Evolutionary conservation across 2,329 filamentous ascomycete species (phyloP), one percentile per base, ranked within the genome.

Genomic region (Herpotrichia juniperi): DNA sequence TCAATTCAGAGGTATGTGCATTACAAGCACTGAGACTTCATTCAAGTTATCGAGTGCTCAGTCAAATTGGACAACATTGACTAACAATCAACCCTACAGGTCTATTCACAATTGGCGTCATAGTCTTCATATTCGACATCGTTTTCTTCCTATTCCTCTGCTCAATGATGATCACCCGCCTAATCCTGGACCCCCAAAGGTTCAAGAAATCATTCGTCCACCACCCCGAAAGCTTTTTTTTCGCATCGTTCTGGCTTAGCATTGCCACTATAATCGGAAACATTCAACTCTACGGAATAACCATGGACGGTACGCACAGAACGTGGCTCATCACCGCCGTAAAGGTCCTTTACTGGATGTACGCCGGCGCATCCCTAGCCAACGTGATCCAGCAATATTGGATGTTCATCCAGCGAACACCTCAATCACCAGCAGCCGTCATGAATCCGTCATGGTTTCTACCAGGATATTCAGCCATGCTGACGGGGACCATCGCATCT

Each of bases 381-480:
- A 67, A 71, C 46, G 66, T 69, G 6, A 62, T 74, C 11, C 58
- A 66, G 21, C 75, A 76, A 48, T 90, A 90, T 74, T 85, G 80
- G 45, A 81, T 82, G 57, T 76, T 90, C 34, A 90, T 90, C 63
- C 76, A 81, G 1, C 71, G 75, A 6, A 81, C 82, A 63, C 78
- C 73, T 54, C 83, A 83, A 32, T 78, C 75, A 1, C 74, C 89
- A 2, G 79, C 87, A 39, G 83, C 81, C 6, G 19, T 24, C 19
- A 88, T 89, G 81, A 87, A 86, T 75, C 87, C 88, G 0, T 83
- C 84, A 0, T 88, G 87, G 84, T 84, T 90, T 49, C 74, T 91
- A 1, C 87, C 87, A 24, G 86, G 66, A 72, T 91, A 52, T 89
- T 89, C 71, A 72, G 81, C 16, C 61, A 90, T 91, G 88, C 77